phyloP scores from a whole-genome alignment of 2,329 filamentous ascomycete species.

The Hymenoscyphus repandus region DNA sequence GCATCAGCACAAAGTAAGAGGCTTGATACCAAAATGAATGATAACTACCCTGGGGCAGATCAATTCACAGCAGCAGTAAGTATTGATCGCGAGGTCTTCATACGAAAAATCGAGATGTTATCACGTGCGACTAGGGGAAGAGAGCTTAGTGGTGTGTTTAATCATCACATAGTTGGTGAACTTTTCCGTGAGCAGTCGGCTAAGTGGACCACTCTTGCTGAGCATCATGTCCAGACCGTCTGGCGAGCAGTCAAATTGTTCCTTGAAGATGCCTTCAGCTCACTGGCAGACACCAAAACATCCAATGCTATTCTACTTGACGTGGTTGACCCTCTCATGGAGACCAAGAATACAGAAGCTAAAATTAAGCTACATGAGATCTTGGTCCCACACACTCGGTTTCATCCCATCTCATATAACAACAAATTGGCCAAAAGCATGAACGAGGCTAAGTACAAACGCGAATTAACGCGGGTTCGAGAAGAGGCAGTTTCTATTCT shows the following conservation, averaged over 20 bases:
- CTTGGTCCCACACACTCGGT: background rate
- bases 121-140: background rate
- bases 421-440: background rate
- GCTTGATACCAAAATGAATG: background rate
- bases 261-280: background rate
- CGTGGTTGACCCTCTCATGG: conserved; percentile 2
- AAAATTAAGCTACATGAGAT: conserved; percentile 2
- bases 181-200: conserved; percentile 1
- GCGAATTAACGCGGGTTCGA: background rate
- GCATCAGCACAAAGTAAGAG: background rate
- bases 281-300: background rate
- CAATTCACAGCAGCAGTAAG: background rate
- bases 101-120: background rate
- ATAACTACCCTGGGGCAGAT: background rate
- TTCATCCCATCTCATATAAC: conserved; percentile 4
- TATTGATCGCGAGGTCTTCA: background rate
- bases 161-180: conserved; percentile 1
- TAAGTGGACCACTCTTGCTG: background rate
- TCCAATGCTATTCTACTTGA: background rate
- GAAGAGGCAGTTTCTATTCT: background rate
- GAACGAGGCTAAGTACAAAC: background rate
- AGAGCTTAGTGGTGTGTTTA: background rate
- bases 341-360: background rate
- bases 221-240: conserved; percentile 2
- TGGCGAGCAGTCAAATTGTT: background rate